Percentiles rank a stretch among this genome's conserved stretches.
Evolutionary conservation across 345 rosid species (phyloP).

Genomic region (Durio zibethinus): DNA sequence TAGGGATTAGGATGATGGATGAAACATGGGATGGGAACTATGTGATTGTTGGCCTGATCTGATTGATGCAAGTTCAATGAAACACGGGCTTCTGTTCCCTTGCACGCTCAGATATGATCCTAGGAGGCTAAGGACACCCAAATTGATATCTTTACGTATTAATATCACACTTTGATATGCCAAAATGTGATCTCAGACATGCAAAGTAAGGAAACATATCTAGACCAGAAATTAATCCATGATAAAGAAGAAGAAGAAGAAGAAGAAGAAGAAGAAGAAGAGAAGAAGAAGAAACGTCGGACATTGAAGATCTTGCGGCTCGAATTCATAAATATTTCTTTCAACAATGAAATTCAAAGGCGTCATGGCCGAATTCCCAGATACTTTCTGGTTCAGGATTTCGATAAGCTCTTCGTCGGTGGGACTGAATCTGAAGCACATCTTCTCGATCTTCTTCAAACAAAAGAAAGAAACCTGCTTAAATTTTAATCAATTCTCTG

Average conservation of each 20-base stretch:
- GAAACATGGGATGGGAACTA: neutral
- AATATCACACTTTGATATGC: too few species aligned
- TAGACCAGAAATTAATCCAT: too few species aligned
- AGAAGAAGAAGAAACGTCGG: neutral
- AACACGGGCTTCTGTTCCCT: neutral
- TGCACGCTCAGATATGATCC: neutral
- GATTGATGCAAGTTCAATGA: neutral
- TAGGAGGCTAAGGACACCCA: too few species aligned
- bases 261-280: neutral
- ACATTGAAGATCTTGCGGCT: constrained; percentile 28
- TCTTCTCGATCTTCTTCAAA: too few species aligned
- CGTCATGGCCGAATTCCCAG: constrained; percentile 1
- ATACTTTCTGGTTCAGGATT: constrained; percentile 18
- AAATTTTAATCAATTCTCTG: too few species aligned
- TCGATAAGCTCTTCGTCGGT: constrained; percentile 27
- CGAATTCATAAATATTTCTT: too few species aligned
- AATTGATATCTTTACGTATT: neutral
- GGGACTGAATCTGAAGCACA: constrained; percentile 27
- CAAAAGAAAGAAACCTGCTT: too few species aligned
- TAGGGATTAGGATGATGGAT: neutral
- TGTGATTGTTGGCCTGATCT: neutral
- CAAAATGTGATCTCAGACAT: too few species aligned
- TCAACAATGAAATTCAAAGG: constrained; percentile 22
- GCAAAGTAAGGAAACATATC: neutral
- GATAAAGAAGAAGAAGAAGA: too few species aligned